These are phyloP conservation scores for Chalciporus piperatus DNA, from an alignment of 768 basidiomycete genomes.

Conservation along the genomic window DNA sequence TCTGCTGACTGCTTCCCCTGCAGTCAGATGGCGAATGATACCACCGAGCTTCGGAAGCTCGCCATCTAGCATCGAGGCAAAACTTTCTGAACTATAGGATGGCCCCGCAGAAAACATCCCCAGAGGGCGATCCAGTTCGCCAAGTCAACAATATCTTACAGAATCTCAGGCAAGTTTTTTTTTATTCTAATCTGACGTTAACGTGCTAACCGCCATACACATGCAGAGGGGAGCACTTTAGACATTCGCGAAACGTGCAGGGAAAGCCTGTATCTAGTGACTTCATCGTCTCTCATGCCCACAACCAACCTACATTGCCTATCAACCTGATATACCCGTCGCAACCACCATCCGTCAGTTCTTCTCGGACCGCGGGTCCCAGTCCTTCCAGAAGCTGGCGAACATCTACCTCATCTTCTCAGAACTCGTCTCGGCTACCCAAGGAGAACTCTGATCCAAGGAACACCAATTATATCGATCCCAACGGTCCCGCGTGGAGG, in stretches of 20 bases:
- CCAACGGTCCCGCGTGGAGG: slow-evolving; percentile 45
- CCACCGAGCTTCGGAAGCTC: not conserved
- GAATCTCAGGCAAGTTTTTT: slow-evolving; percentile 24
- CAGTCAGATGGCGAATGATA: slow-evolving; percentile 3
- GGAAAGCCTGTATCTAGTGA: slow-evolving; percentile 18
- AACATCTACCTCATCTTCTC: slow-evolving; percentile 11
- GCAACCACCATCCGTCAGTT: not conserved
- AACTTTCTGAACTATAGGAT: slow-evolving; percentile 1
- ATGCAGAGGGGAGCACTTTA: slow-evolving; percentile 67
- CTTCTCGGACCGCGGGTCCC: slow-evolving; percentile 43
- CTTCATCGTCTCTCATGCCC: slow-evolving; percentile 20
- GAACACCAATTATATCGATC: slow-evolving; percentile 5
- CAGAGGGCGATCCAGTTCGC: slow-evolving; percentile 13
- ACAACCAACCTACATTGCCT: slow-evolving; percentile 48
- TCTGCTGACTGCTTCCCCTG: not conserved
- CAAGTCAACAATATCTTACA: slow-evolving; percentile 30
- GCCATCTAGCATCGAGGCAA: not conserved
- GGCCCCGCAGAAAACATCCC: slow-evolving; percentile 7
- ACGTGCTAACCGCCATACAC: not conserved
- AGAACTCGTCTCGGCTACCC: not conserved
- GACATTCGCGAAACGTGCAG: slow-evolving; percentile 57
- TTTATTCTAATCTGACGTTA: not conserved
- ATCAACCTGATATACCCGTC: slow-evolving; percentile 37
- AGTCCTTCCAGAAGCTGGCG: slow-evolving; percentile 60
- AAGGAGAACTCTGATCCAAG: slow-evolving; percentile 23